Percentiles rank a stretch among this genome's conserved stretches.
These are phyloP conservation scores for Alternaria rosae DNA, from an alignment of 2,329 filamentous ascomycete genomes.

Conservation along the genomic window DNA sequence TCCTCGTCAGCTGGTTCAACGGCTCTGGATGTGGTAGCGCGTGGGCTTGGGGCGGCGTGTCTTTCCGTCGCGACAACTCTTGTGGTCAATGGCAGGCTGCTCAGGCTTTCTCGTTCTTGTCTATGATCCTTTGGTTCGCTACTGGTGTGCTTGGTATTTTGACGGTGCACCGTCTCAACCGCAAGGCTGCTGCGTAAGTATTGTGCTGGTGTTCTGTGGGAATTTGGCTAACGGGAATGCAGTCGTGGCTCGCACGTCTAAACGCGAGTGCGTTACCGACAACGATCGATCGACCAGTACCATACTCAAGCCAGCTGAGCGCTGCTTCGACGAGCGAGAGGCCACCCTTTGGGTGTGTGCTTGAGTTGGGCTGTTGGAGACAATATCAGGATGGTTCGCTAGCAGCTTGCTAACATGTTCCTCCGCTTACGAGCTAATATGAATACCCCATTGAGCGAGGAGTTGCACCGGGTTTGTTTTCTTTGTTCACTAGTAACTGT, in stretches of 20 bases:
- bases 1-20: conserved; percentile 52
- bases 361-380: neutral
- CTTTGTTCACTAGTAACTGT: neutral
- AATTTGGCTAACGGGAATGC: neutral
- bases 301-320: neutral
- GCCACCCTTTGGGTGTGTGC: neutral
- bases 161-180: conserved; percentile 26
- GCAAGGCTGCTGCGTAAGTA: conserved; percentile 18
- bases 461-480: neutral
- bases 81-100: conserved; percentile 75
- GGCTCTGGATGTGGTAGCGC: conserved; percentile 33
- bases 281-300: neutral
- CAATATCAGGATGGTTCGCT: neutral
- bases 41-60: conserved; percentile 64
- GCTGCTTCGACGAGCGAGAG: neutral
- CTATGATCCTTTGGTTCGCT: conserved; percentile 73
- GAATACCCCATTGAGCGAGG: neutral
- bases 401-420: neutral
- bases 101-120: conserved; percentile 75
- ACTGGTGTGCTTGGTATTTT: conserved; percentile 51
- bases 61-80: conserved; percentile 45
- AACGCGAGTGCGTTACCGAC: neutral
- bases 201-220: neutral
- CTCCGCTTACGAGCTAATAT: neutral
- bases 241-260: neutral